Conservation (phyloP, 2,329 filamentous ascomycete species). For the Phialophora macrospora region DNA sequence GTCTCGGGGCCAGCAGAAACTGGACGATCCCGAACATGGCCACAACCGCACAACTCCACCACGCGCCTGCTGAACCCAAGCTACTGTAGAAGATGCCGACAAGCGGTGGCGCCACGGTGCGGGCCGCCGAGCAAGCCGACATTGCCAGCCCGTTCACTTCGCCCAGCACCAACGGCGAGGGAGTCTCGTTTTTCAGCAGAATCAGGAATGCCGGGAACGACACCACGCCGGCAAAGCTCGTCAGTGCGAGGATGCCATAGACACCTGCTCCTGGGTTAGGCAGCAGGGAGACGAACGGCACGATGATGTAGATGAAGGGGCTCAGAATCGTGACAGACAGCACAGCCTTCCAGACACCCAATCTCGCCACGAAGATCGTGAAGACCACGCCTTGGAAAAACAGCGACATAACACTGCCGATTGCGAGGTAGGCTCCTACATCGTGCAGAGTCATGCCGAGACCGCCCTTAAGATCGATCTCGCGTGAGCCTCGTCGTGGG, state of each 20-base stretch:
- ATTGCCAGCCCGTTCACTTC: constrained; percentile 70
- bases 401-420: constrained; percentile 64
- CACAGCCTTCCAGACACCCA: constrained; percentile 67
- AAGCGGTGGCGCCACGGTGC: constrained; percentile 69
- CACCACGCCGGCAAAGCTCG: constrained; percentile 66
- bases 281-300: constrained; percentile 63
- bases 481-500: constrained; percentile 31
- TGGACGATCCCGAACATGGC: constrained; percentile 64
- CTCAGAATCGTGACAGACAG: constrained; percentile 64
- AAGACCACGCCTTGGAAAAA: constrained; percentile 66
- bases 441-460: constrained; percentile 66
- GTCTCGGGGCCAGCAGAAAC: constrained; percentile 58
- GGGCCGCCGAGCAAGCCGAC: constrained; percentile 67
- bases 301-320: constrained; percentile 64
- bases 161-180: constrained; percentile 61
- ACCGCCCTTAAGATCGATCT: constrained; percentile 52
- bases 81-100: constrained; percentile 67
- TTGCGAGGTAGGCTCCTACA: constrained; percentile 66
- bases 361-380: constrained; percentile 61
- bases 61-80: constrained; percentile 65
- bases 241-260: constrained; percentile 61
- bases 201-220: constrained; percentile 71
- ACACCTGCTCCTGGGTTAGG: constrained; percentile 61
- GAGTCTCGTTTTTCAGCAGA: constrained; percentile 69
- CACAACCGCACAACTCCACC: constrained; percentile 65